Evolutionary conservation across 106 monocot species (phyloP), one percentile per base, ranked within the genome.

Genomic region (Allium sativum): DNA sequence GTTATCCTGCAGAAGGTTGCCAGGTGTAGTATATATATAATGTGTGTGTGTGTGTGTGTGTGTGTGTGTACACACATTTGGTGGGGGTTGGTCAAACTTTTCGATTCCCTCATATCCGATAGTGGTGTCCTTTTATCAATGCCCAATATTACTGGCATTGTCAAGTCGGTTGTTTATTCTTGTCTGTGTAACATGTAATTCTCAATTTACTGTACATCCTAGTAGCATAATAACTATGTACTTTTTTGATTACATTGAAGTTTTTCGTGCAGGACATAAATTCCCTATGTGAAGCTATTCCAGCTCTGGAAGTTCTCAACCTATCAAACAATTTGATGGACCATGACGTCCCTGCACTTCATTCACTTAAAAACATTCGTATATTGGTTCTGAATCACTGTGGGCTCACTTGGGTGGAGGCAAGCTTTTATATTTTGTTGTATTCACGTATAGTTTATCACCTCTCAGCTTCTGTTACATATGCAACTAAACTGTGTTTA

Each of bases 301-400:
- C 98, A 68, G 60, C 73, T 46, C 85, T 98, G 67, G 72, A 80
- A 74, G 66, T 83, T 74, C 80, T 98, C 48, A 74, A 82, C 76
- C 69, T 92, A 65, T 82, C 85, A 57, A 78, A 61, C 68, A 98
- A 88, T 73, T 50, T 64, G 15, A 67, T 98, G 76, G 76, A 78
- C 31, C 10, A 21, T 64, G 78, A 82, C 22, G 52, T 78, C 51
- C 55, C 65, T 18, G 62, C 63, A 21, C 69, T 85, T 79, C 70
- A 74, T 42, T 78, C 71, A 53, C 72, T 84, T 15, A 53, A 74
- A 69, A 75, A 43, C 22, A 80, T 96, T 57, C 84, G 71, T 18
- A 52, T 80, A 62, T 78, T 96, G 68, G 87, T 96, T 59, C 87
- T 96, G n/a, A 96, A 91, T 66, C 73, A 85, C 59, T 96, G 91